Evolutionary conservation across 2,329 filamentous ascomycete genomes (phyloP).

Genomic region (Hysterium pulicare): DNA sequence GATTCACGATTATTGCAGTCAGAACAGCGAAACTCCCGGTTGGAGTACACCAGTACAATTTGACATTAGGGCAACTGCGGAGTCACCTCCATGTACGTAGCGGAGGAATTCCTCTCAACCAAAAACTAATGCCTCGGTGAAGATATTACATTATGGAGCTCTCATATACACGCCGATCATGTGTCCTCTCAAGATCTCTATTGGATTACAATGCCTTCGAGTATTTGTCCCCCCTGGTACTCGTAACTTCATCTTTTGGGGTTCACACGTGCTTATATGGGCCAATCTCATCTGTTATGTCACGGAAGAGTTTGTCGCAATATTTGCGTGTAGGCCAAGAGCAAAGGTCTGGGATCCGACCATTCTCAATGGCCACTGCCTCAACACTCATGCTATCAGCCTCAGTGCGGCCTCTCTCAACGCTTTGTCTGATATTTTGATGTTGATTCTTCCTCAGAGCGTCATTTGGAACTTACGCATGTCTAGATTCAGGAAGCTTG

Average conservation of each 20-base stretch:
- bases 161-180: slow-evolving; percentile 3
- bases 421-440: slow-evolving; percentile 28
- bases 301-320: slow-evolving; percentile 30
- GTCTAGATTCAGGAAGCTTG: slow-evolving; percentile 24
- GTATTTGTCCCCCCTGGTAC: slow-evolving; percentile 31
- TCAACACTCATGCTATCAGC: slow-evolving; percentile 22
- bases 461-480: slow-evolving; percentile 35
- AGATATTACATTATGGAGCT: background rate
- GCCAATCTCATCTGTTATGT: slow-evolving; percentile 31
- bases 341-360: slow-evolving; percentile 33
- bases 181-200: slow-evolving; percentile 35
- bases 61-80: too few relatives aligned
- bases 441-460: slow-evolving; percentile 35
- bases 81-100: too few relatives aligned
- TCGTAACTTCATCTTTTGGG: slow-evolving; percentile 35
- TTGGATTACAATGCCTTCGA: slow-evolving; percentile 44
- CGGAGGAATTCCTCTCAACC: too few relatives aligned
- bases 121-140: too few relatives aligned
- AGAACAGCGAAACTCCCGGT: too few relatives aligned
- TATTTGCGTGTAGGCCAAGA: slow-evolving; percentile 35
- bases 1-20: too few relatives aligned
- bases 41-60: too few relatives aligned
- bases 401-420: slow-evolving; percentile 31
- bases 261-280: slow-evolving; percentile 25
- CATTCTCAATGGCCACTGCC: slow-evolving; percentile 32